Percentiles rank a stretch among this genome's conserved stretches.
These are phyloP conservation scores for Trypanosoma mega DNA, from an alignment of 208 protist genomes.

Conservation along the genomic window DNA sequence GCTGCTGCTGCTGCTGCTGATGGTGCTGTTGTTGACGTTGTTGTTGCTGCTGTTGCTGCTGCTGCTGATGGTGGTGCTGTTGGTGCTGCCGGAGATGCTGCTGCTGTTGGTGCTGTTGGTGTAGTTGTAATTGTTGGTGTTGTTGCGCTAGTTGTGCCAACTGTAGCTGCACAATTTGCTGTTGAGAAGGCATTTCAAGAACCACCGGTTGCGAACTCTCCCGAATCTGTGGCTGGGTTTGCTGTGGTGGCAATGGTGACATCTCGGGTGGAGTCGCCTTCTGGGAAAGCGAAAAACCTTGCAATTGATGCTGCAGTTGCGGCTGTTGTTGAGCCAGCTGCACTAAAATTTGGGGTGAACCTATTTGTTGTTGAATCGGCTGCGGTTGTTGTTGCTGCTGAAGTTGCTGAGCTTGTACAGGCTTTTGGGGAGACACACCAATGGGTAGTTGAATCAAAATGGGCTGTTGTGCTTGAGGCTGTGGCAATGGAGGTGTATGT, in stretches of 20 bases:
- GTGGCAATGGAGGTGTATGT: too few relatives aligned
- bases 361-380: conserved; percentile 10
- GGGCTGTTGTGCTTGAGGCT: too few relatives aligned
- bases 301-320: conserved; percentile 25
- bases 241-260: not conserved
- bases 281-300: too few relatives aligned
- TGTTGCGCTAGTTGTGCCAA: conserved; percentile 16
- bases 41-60: not conserved
- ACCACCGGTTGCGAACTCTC: not conserved
- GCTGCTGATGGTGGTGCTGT: not conserved
- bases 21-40: not conserved
- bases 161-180: conserved; percentile 29
- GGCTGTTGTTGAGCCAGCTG: conserved; percentile 13
- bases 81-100: conserved; percentile 12
- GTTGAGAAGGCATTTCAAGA: conserved; percentile 6
- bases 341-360: not conserved
- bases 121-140: not conserved
- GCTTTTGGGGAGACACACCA: too few relatives aligned
- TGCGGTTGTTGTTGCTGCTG: not conserved
- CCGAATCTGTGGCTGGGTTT: not conserved
- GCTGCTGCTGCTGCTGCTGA: not conserved
- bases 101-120: conserved; percentile 7
- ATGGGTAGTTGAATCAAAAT: too few relatives aligned
- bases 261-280: not conserved
- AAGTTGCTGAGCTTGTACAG: not conserved